These are phyloP conservation scores for Camelina hispida DNA, from an alignment of 345 rosid genomes.

Conservation along the genomic window DNA sequence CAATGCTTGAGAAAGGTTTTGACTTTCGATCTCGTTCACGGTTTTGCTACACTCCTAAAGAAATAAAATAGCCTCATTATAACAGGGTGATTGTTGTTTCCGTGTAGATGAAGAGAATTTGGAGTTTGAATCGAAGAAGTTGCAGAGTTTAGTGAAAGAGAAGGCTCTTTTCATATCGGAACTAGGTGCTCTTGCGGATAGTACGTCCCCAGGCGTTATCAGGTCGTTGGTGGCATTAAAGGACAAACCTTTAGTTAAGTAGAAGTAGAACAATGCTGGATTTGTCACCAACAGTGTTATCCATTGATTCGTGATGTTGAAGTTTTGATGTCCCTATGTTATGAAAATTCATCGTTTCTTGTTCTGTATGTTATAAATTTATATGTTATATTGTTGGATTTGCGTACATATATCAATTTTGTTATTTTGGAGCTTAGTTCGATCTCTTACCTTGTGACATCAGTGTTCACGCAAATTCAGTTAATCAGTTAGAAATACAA, in stretches of 20 bases:
- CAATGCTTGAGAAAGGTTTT: conserved; percentile 79
- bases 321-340: not conserved
- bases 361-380: no score
- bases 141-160: conserved; percentile 79
- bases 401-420: no score
- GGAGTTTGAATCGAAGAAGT: conserved; percentile 66
- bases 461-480: no score
- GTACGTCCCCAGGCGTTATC: conserved; percentile 64
- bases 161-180: conserved; percentile 67
- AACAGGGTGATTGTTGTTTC: not conserved
- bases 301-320: not conserved
- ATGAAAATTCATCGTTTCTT: not conserved
- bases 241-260: conserved; percentile 49
- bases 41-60: not conserved
- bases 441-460: no score
- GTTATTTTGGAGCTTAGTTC: no score
- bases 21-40: not conserved
- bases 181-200: conserved; percentile 78
- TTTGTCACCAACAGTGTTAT: not conserved
- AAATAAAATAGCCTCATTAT: not conserved
- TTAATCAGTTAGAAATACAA: no score
- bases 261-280: conserved; percentile 1
- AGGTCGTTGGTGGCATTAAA: conserved; percentile 65
- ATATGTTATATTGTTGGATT: no score
- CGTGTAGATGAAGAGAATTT: conserved; percentile 60